Evolutionary conservation across 305 asterid species (phyloP), one percentile per base, ranked within the genome.

Genomic region (Galium porrigens): DNA sequence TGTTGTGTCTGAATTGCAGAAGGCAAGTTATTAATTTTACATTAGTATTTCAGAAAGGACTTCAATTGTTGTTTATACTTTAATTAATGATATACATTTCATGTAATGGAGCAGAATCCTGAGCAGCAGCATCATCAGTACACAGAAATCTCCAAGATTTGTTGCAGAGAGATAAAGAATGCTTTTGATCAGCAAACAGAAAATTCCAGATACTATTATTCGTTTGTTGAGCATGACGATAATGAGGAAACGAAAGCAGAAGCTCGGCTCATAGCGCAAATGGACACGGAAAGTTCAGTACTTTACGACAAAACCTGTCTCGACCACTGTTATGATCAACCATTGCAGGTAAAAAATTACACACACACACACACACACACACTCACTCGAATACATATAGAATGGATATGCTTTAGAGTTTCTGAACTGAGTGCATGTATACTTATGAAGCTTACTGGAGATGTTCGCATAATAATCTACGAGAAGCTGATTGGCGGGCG

Each of bases 281-380:
- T 88, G 95, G 95, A 88, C 73, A 88, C 92, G 0, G 95, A 88
- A 68, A 82, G 88, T 51, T 76, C 92, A 58, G 76, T 83, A 30
- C 81, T 82, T 37, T 82, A 84, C 79, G 70, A 84, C 72, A 84
- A 88, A 71, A 84, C 81, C 29, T 88, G 96, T 63, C 90, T 88
- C 6, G 90, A 89, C 55, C 74, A 69, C 73, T 74, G 62, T 32
- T 86, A 74, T 27, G 96, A 88, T 17, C 81, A 74, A 55, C 95
- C 95, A 18, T 57, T 84, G 58, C 82, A 72, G 48, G 96, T 88
- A 80, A 36, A 30, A 12, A 5, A 25, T 27, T 1, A 1, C 2
- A 27, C 8, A 33, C 36, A 33, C 36, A 33, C 36, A 33, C 36
- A 33, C 36, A 33, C 42, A 36, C 42, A 36, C 42, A 34, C 42